Evolutionary conservation across 2,329 filamentous ascomycete species (phyloP), one percentile per base, ranked within the genome.

Genomic region (Sporothrix euskadiensis): DNA sequence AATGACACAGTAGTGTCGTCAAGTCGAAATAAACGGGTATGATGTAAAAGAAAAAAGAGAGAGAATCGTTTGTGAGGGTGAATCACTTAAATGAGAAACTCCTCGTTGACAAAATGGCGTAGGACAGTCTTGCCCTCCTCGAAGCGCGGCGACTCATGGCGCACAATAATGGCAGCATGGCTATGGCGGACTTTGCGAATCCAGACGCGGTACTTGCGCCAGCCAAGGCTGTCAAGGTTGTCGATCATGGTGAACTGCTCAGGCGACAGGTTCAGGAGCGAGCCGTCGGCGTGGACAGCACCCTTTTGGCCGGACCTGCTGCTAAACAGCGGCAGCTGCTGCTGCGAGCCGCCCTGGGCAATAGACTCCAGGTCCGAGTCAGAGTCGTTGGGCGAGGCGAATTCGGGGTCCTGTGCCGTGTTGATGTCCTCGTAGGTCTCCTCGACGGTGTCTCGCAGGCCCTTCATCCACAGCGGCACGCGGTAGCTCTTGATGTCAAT

Each of bases 81-180:
- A 5, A 56, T n/a, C 49, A 12, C 56, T 35, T 63, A 92, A 30
- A 90, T 78, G 75, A 89, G 81, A 79, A 98, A 98, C 78, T 91
- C 91, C 65, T 91, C 86, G 71, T 90, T 86, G 2, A 94, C 83
- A 92, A 93, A 98, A 83, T 98, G 95, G 78, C 85, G 87, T 73
- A 96, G 84, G 47, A 98, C 93, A 14, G 92, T 80, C 78, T 87
- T 88, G 0, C 95, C 95, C 81, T 98, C 94, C 1, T 87, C 85
- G 78, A 94, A 97, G 0, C 81, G 83, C 70, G 86, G 83, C 79
- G 89, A 90, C 54, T 91, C 88, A 73, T 85, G 88, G 52, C 95
- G 88, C 49, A 97, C 90, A 76, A 98, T 93, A 66, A 98, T 97
- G 3, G 94, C 94, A 0, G 94, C 95, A 81, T 98, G 95, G 74